A percentile compares a stretch with the other conserved stretches of the same genome.
Evolutionary conservation across 1,139 yeast species (phyloP).

Genomic region (Taphrina betulina): DNA sequence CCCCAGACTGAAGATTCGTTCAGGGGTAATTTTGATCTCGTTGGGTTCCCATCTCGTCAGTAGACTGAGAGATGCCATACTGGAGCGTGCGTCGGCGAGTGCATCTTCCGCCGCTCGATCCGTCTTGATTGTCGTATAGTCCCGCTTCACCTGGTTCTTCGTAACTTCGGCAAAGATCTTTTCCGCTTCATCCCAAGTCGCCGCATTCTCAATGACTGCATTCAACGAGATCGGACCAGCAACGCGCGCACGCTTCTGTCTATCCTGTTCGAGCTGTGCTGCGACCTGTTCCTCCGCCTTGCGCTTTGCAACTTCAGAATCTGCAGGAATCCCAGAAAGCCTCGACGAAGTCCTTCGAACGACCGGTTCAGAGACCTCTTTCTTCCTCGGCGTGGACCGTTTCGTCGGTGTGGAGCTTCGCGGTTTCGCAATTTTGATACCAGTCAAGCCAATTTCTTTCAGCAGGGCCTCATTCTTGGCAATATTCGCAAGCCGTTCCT

Average conservation of each 20-base stretch:
- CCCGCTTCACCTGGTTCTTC: slow-evolving; percentile 45
- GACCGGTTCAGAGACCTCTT: slow-evolving; percentile 9
- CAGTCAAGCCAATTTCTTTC: slow-evolving; percentile 28
- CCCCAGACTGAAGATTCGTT: slow-evolving; percentile 68
- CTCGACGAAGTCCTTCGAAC: slow-evolving; percentile 45
- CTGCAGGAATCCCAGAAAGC: slow-evolving; percentile 44
- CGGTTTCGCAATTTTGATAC: slow-evolving; percentile 18
- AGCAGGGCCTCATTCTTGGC: slow-evolving; percentile 56
- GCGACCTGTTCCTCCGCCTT: slow-evolving; percentile 38
- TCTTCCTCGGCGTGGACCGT: slow-evolving; percentile 1
- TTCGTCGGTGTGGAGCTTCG: slow-evolving; percentile 8
- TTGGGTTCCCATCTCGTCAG: slow-evolving; percentile 63
- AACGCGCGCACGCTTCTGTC: slow-evolving; percentile 31
- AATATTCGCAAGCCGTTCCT: slow-evolving; percentile 62
- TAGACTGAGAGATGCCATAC: slow-evolving; percentile 53
- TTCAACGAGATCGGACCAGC: slow-evolving; percentile 35
- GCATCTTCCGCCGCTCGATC: slow-evolving; percentile 36
- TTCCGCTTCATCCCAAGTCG: slow-evolving; percentile 26
- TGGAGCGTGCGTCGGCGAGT: slow-evolving; percentile 52
- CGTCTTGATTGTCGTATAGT: slow-evolving; percentile 47
- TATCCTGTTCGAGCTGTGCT: slow-evolving; percentile 37
- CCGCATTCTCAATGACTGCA: slow-evolving; percentile 31
- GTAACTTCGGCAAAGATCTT: slow-evolving; percentile 9
- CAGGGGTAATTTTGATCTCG: slow-evolving; percentile 68
- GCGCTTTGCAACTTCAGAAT: slow-evolving; percentile 37